Evolutionary conservation across 2,329 filamentous ascomycete species (phyloP).

Genomic region (Massarina eburnea): DNA sequence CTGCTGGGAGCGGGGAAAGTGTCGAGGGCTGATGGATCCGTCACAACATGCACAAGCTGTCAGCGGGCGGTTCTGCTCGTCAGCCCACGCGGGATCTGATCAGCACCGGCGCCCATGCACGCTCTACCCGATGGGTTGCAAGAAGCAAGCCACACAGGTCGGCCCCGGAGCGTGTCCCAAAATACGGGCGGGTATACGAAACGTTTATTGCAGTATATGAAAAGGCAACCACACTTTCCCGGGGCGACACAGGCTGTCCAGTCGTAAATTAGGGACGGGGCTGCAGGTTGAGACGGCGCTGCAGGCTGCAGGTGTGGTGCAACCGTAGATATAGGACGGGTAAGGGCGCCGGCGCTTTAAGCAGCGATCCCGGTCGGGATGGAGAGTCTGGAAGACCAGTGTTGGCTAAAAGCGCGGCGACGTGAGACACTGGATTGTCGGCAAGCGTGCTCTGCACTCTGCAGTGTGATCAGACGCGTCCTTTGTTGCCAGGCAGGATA

Average conservation of each 20-base stretch:
- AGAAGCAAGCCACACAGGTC: slow-evolving; percentile 10
- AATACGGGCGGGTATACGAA: slow-evolving; percentile 25
- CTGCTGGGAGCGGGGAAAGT: too few species aligned
- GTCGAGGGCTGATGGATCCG: slow-evolving; percentile 1
- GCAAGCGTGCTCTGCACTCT: slow-evolving; percentile 3
- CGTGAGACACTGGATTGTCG: slow-evolving; percentile 7
- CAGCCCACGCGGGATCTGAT: slow-evolving; percentile 26
- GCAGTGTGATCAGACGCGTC: slow-evolving; percentile 5
- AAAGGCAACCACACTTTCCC: slow-evolving; percentile 15
- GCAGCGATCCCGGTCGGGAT: slow-evolving; percentile 10
- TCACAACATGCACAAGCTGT: slow-evolving; percentile 11
- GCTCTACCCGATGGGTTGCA: slow-evolving; percentile 22
- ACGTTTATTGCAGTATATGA: slow-evolving; percentile 28
- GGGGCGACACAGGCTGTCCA: slow-evolving; percentile 16
- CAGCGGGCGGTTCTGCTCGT: slow-evolving; percentile 6
- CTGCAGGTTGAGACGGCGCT: slow-evolving; percentile 15
- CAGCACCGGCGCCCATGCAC: slow-evolving; percentile 33
- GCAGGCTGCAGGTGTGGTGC: slow-evolving; percentile 23
- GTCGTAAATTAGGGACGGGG: slow-evolving; percentile 19
- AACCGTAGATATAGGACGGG: slow-evolving; percentile 9
- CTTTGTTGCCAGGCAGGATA: background rate
- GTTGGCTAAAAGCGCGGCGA: slow-evolving; percentile 11
- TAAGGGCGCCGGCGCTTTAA: slow-evolving; percentile 7
- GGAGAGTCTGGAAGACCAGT: slow-evolving; percentile 10
- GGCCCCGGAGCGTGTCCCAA: slow-evolving; percentile 17